Base-by-base conservation (phyloP, 2,329 filamentous ascomycete genomes). In the Bipolaris cookei region DNA sequence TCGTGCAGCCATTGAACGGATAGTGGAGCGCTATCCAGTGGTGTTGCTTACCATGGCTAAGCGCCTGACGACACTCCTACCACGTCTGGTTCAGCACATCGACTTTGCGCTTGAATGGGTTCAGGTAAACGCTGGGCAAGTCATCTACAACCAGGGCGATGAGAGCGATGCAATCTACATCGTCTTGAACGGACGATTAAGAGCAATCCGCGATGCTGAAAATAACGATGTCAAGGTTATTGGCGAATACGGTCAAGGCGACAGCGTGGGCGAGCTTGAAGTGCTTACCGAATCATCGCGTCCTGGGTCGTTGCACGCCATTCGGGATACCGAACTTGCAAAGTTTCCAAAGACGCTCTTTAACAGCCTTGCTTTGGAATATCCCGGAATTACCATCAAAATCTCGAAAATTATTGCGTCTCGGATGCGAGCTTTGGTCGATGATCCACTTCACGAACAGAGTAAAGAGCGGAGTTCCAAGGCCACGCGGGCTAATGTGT, bases 91-190 rank as follows among this genome's bases (percentile, higher is more conserved):
- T 60, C 82, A 97, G 14, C 95, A 99, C 70, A 98, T 99, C 62
- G 95, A 99, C 76, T 99, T 99, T 78, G 95, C 95, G 3, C 82
- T 99, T 16, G 96, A 99, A 79, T 99, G 96, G 95, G 88, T 97
- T 3, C 96, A 99, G 72, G 92, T 99, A 59, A 92, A 92, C 76
- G 92, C 95, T 3, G 93, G 95, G 0, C 92, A 99, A 72, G 90
- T 97, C 8, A 90, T 99, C 34, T 97, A 96, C 74, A 91, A 96
- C 64, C 90, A 96, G 76, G 88, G 88, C 2, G 93, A 99, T 64
- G 95, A 98, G 64, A 99, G 95, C 69, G 95, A 99, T 76, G 94
- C 96, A 1, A 99, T 99, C 38, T 99, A 98, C 69, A 93, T 99
- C 59, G 95, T 99, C 1, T 84, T 99, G 14, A 99, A 99, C 66